Evolutionary conservation across 2,329 filamentous ascomycete species (phyloP), one percentile per base, ranked within the genome.

Genomic region (Didymella segeticola): DNA sequence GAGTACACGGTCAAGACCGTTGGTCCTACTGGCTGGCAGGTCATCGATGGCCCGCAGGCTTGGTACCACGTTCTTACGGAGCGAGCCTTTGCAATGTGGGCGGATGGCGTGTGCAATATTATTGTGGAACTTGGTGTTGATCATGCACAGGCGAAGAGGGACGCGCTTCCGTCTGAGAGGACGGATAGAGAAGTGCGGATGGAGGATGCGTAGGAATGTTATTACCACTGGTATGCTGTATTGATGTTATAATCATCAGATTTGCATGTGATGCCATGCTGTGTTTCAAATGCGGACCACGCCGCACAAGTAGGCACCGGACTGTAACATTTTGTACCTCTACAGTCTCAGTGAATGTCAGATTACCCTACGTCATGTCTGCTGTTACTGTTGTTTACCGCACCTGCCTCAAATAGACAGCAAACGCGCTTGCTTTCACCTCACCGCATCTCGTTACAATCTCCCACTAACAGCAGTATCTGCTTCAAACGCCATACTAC

Each of bases 31-130:
- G 71, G 72, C 0, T 64, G 70, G 58, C 55, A 53, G 8, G 37
- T 50, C 5, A 60, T 74, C 26, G 39, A 47, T 7, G 58, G 49
- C 19, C 63, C 63, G 3, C 58, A 66, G 15, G 56, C 66, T 3
- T 74, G 69, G 71, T 57, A 64, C 11, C 48, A 56, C 7, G 57
- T 66, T 15, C 60, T 69, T 43, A 50, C 58, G 8, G 67, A 74
- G 41, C 58, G 67, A 29, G 66, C 63, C 1, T 57, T 56, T 37
- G 66, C 69, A 3, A 60, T 65, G 4, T 75, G 71, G 71, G 66
- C 67, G 14, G 68, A 71, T 49, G 68, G 68, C 1, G 56, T 67
- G 15, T 56, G 69, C 31, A 70, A 64, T 49, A 53, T 74, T 6
- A 63, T 75, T 47, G 68, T 72, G 2, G 67, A 70, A 51, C 37